These are phyloP conservation scores for Cyclotella cryptica DNA, from an alignment of 108 stramenopile genomes.

Conservation along the genomic window DNA sequence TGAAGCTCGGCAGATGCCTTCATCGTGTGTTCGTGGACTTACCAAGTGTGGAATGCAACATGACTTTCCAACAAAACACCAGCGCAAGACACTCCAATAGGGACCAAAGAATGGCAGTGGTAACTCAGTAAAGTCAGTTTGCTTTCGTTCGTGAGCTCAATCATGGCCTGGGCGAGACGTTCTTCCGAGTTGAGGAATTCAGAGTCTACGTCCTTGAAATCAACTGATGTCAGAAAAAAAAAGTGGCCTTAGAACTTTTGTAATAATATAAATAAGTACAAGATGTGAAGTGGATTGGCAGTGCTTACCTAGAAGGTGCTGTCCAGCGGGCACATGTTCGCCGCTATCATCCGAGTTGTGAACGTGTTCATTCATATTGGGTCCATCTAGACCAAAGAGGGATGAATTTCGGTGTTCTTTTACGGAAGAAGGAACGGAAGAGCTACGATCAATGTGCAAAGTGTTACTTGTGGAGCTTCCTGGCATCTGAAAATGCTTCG, in stretches of 20 bases:
- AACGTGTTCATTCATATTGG: conserved; percentile 17
- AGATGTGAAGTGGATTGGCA: background rate
- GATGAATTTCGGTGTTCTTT: background rate
- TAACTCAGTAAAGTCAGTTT: conserved; percentile 77
- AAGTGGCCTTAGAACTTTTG: background rate
- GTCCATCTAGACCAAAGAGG: background rate
- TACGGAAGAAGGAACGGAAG: background rate
- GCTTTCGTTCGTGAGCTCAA: conserved; percentile 67
- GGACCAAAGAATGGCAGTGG: conserved; percentile 77
- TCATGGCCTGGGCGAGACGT: conserved; percentile 69
- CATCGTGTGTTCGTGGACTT: background rate
- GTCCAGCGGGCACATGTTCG: conserved; percentile 70
- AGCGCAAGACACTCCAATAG: conserved; percentile 74
- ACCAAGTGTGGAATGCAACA: conserved; percentile 85
- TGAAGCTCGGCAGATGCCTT: background rate
- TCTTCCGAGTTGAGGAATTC: conserved; percentile 75
- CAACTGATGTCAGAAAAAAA: conserved; percentile 52
- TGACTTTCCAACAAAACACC: conserved; percentile 79
- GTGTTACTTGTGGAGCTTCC: conserved; percentile 19
- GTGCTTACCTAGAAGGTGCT: conserved; percentile 65
- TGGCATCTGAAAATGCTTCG: conserved; percentile 57
- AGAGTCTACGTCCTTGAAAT: conserved; percentile 73
- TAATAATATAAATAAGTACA: background rate
- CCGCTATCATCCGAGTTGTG: conserved; percentile 10
- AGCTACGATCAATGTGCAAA: conserved; percentile 28